Percentiles rank a stretch among this genome's conserved stretches.
These are phyloP conservation scores for Logfia minima DNA, from an alignment of 129 eudicot genomes.

Conservation along the genomic window DNA sequence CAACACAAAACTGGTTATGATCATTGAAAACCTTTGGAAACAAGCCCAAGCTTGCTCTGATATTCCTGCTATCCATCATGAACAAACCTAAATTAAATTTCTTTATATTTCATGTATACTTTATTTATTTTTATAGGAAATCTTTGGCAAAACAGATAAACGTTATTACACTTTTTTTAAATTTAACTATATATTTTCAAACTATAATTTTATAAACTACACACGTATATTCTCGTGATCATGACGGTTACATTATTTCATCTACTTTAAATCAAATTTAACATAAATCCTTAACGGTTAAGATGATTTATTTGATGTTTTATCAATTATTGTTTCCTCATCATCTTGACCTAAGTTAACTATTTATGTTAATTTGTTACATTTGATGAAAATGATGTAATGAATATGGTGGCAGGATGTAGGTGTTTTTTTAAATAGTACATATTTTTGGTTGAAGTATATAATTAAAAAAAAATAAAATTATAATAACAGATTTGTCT, in stretches of 20 bases:
- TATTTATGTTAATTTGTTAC: not conserved
- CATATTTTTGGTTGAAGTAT: not conserved
- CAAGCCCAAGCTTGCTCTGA: constrained; percentile 68
- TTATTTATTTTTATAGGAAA: not conserved
- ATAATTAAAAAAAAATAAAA: not conserved
- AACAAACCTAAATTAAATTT: not conserved
- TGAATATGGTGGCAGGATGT: not conserved
- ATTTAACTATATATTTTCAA: not conserved
- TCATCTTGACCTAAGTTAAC: constrained; percentile 11
- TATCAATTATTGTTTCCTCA: not conserved
- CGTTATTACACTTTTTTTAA: not conserved
- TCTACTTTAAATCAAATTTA: not conserved
- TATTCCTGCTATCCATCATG: constrained; percentile 38
- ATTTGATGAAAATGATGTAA: not conserved
- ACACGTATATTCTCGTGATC: not conserved
- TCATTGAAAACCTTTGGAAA: constrained; percentile 88
- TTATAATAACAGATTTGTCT: not conserved
- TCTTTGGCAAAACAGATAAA: constrained; percentile 1
- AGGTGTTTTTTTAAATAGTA: not conserved
- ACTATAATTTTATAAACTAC: not conserved
- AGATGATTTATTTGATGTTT: not conserved
- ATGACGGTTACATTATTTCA: not conserved
- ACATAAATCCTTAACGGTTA: not conserved
- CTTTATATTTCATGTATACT: too few species aligned
- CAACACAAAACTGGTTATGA: constrained; percentile 94